Evolutionary conservation across 352 stramenopile genomes (phyloP).

Genomic region (Phytophthora cryptogea): DNA sequence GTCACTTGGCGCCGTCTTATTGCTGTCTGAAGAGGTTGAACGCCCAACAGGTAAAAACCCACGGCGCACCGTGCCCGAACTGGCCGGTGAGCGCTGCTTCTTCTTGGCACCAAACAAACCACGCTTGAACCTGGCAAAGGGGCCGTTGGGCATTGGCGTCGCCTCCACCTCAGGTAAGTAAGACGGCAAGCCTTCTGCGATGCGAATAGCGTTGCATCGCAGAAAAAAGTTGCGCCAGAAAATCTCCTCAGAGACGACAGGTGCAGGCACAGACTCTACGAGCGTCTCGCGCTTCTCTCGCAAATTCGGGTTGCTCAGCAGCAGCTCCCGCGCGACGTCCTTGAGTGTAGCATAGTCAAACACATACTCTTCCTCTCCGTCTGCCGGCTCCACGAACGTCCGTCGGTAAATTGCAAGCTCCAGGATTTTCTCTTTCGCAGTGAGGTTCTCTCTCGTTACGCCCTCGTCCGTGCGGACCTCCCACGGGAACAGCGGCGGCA

Average conservation of each 20-base stretch:
- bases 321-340: constrained; percentile 46
- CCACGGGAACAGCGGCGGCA: constrained; percentile 48
- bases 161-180: constrained; percentile 56
- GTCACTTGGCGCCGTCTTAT: constrained; percentile 31
- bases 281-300: constrained; percentile 62
- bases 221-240: constrained; percentile 83
- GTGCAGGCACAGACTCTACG: constrained; percentile 36
- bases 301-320: constrained; percentile 62
- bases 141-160: constrained; percentile 18
- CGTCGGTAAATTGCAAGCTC: constrained; percentile 64
- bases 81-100: constrained; percentile 40
- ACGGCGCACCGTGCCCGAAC: constrained; percentile 39
- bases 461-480: constrained; percentile 45
- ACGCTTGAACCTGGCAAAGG: constrained; percentile 57
- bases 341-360: constrained; percentile 62
- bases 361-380: constrained; percentile 67
- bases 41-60: constrained; percentile 34
- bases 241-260: constrained; percentile 51
- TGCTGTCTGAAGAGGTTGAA: constrained; percentile 36
- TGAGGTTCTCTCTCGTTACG: constrained; percentile 38
- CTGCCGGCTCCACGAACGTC: constrained; percentile 63
- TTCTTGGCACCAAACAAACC: constrained; percentile 51
- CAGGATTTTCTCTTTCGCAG: constrained; percentile 56
- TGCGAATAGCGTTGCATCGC: constrained; percentile 59
- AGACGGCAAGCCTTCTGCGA: constrained; percentile 39